phyloP scores from a whole-genome alignment of 495 filamentous ascomycete genomes.

The Hypoxylon trugodes region DNA sequence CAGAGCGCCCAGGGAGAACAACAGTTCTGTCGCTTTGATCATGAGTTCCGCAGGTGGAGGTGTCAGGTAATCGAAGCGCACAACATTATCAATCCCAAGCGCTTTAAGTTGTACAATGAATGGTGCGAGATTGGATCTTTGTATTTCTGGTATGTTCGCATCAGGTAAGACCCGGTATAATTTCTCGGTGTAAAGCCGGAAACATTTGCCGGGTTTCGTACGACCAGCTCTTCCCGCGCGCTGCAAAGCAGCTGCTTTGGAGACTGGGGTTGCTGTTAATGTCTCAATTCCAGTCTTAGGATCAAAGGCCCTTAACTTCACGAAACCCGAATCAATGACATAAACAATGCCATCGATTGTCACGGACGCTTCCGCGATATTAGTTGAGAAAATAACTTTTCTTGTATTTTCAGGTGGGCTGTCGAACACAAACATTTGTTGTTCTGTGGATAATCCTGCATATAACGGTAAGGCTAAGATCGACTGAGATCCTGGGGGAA shows the following conservation, averaged over 20 bases:
- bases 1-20: constrained; percentile 88
- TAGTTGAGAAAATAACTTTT: constrained; percentile 94
- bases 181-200: constrained; percentile 87
- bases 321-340: constrained; percentile 91
- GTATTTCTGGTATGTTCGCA: constrained; percentile 86
- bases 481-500: constrained; percentile 73
- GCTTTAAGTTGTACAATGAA: constrained; percentile 94
- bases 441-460: constrained; percentile 85
- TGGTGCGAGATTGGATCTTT: constrained; percentile 90
- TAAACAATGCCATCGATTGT: constrained; percentile 95
- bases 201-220: constrained; percentile 94
- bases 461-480: constrained; percentile 86
- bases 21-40: constrained; percentile 84
- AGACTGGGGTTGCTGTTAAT: constrained; percentile 85
- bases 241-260: constrained; percentile 92
- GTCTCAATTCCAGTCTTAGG: constrained; percentile 90
- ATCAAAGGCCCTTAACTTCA: constrained; percentile 90
- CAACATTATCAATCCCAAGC: constrained; percentile 94
- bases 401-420: constrained; percentile 82
- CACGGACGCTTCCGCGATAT: constrained; percentile 94
- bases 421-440: constrained; percentile 94
- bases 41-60: constrained; percentile 88
- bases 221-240: constrained; percentile 91
- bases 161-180: constrained; percentile 75
- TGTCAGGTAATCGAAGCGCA: constrained; percentile 89